Conservation (phyloP, 495 filamentous ascomycete genomes). For the Annulohypoxylon moriforme region DNA sequence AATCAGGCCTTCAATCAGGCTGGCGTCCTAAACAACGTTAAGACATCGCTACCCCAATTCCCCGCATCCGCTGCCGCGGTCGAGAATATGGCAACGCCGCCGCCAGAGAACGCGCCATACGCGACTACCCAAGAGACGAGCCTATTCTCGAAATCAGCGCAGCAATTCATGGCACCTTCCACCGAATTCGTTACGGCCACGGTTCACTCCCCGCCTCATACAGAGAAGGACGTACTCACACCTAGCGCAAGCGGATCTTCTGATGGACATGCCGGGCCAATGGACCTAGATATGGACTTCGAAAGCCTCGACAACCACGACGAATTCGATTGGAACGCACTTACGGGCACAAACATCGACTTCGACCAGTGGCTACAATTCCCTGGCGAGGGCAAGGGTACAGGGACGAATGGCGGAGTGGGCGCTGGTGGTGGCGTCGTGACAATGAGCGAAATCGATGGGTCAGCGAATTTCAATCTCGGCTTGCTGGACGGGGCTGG, state of each 20-base stretch:
- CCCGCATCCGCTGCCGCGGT: conserved; percentile 20
- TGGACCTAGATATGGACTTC: conserved; percentile 47
- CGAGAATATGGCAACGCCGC: conserved; percentile 54
- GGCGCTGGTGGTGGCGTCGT: conserved; percentile 27
- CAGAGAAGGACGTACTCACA: conserved; percentile 49
- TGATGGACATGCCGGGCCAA: conserved; percentile 34
- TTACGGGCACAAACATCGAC: conserved; percentile 53
- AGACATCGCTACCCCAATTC: conserved; percentile 39
- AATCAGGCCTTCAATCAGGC: conserved; percentile 23
- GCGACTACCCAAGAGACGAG: conserved; percentile 44
- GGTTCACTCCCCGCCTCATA: conserved; percentile 49
- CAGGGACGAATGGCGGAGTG: conserved; percentile 1
- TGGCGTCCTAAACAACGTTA: conserved; percentile 37
- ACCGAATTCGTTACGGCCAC: conserved; percentile 24
- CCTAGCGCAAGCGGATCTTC: conserved; percentile 48
- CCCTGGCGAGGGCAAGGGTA: conserved; percentile 50
- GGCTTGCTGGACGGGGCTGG: conserved; percentile 27
- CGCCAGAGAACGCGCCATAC: conserved; percentile 54
- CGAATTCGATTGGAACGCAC: conserved; percentile 54
- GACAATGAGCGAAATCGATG: conserved; percentile 42
- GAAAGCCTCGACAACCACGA: conserved; percentile 40
- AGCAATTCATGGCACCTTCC: conserved; percentile 29
- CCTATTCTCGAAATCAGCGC: conserved; percentile 38
- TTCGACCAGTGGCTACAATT: conserved; percentile 60
- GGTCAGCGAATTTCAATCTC: conserved; percentile 36